Evolutionary conservation across 1,139 yeast species (phyloP).

Genomic region (Yamadazyma siamensis): DNA sequence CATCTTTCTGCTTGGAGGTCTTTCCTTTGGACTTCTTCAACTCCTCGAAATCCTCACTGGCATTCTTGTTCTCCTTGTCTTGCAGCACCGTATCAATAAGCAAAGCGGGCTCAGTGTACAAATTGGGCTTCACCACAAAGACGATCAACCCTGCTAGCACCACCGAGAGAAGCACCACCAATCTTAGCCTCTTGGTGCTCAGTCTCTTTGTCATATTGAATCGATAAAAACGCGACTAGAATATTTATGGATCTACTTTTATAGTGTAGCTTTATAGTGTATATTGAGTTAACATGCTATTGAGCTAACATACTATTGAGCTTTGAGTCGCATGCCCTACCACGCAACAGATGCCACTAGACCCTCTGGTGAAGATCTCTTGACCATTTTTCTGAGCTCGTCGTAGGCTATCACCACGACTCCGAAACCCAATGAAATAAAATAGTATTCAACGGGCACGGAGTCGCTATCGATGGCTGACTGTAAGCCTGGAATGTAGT

Average conservation of each 20-base stretch:
- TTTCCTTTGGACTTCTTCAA: too few species aligned
- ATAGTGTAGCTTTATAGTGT: too few species aligned
- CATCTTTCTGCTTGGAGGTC: conserved; percentile 1
- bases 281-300: too few species aligned
- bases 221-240: too few species aligned
- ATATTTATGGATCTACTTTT: too few species aligned
- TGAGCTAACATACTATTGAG: too few species aligned
- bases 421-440: conserved; percentile 49
- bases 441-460: conserved; percentile 48
- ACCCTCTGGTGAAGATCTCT: conserved; percentile 36
- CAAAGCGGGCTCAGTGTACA: not conserved
- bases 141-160: conserved; percentile 3
- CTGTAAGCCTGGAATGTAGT: conserved; percentile 45
- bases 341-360: conserved; percentile 42
- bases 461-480: conserved; percentile 31
- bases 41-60: conserved; percentile 8
- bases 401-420: conserved; percentile 34
- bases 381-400: conserved; percentile 38
- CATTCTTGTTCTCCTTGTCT: not conserved
- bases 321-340: too few species aligned
- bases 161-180: conserved; percentile 5
- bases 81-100: not conserved
- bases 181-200: conserved; percentile 7
- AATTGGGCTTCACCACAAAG: conserved; percentile 2
- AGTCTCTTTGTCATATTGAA: conserved; percentile 9